phyloP scores from a whole-genome alignment of 805 yeast genomes.

The Schizosaccharomyces cryophilus region DNA sequence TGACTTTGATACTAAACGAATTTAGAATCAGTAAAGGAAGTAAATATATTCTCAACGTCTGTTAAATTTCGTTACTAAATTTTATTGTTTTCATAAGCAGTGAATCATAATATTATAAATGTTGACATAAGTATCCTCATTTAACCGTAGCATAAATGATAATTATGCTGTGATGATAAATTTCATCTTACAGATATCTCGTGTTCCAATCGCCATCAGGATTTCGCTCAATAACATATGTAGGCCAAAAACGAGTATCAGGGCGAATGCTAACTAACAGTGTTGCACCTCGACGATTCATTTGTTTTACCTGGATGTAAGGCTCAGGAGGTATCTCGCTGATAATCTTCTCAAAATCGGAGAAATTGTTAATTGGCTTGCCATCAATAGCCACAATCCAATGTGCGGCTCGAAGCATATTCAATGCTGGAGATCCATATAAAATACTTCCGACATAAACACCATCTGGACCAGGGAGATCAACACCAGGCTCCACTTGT shows the following conservation, averaged over 20 bases:
- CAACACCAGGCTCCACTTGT: constrained; percentile 6
- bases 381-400: constrained; percentile 74
- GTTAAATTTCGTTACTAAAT: too few relatives aligned
- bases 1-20: too few relatives aligned
- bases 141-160: too few relatives aligned
- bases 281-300: constrained; percentile 8
- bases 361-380: constrained; percentile 3
- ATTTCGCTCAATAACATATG: constrained; percentile 4
- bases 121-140: too few relatives aligned
- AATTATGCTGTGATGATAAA: too few relatives aligned
- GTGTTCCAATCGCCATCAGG: constrained; percentile 5
- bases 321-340: constrained; percentile 3
- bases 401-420: constrained; percentile 18
- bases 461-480: constrained; percentile 6
- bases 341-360: constrained; percentile 5
- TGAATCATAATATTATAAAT: too few relatives aligned
- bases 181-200: background rate
- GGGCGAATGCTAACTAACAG: constrained; percentile 7
- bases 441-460: constrained; percentile 9
- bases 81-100: too few relatives aligned
- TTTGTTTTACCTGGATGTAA: constrained; percentile 8
- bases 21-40: too few relatives aligned
- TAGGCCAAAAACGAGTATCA: constrained; percentile 8
- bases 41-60: too few relatives aligned
- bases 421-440: constrained; percentile 9